Conservation (phyloP, 306 rosid genomes). For the Lathyrus tuberosus region DNA sequence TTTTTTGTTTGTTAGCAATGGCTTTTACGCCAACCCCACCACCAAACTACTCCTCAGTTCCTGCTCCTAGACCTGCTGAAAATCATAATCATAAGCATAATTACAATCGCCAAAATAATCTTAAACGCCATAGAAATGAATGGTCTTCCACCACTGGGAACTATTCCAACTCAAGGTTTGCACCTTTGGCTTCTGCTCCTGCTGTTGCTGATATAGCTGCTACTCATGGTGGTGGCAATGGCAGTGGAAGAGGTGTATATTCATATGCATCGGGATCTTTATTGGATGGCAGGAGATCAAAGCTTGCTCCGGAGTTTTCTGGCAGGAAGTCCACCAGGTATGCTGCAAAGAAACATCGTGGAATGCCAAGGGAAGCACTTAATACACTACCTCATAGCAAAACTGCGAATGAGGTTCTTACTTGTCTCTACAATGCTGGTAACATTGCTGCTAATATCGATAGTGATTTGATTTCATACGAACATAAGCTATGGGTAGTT, state of each 20-base stretch:
- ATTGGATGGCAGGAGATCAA: constrained; percentile 48
- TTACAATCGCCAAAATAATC: constrained; percentile 34
- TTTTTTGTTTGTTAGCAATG: not conserved
- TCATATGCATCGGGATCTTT: constrained; percentile 53
- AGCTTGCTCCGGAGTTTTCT: constrained; percentile 66
- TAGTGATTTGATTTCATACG: constrained; percentile 56
- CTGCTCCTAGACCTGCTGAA: constrained; percentile 65
- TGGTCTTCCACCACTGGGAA: not conserved
- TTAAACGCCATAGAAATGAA: not conserved
- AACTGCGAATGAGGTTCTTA: constrained; percentile 76
- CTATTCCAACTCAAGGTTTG: constrained; percentile 39
- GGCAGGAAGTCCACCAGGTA: constrained; percentile 82
- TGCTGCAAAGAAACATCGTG: constrained; percentile 76
- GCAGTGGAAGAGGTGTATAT: constrained; percentile 5
- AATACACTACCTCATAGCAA: constrained; percentile 55
- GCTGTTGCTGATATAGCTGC: constrained; percentile 9
- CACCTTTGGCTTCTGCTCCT: constrained; percentile 40
- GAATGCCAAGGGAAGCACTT: constrained; percentile 56
- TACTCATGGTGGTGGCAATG: too few species aligned
- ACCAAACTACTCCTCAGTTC: constrained; percentile 35
- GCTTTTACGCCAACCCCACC: constrained; percentile 38
- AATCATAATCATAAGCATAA: constrained; percentile 43
- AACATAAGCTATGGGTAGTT: constrained; percentile 55
- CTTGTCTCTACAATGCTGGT: constrained; percentile 52
- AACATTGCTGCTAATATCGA: constrained; percentile 53